phyloP scores from a whole-genome alignment of 345 rosid species.

The Aquilaria yunnanensis region DNA sequence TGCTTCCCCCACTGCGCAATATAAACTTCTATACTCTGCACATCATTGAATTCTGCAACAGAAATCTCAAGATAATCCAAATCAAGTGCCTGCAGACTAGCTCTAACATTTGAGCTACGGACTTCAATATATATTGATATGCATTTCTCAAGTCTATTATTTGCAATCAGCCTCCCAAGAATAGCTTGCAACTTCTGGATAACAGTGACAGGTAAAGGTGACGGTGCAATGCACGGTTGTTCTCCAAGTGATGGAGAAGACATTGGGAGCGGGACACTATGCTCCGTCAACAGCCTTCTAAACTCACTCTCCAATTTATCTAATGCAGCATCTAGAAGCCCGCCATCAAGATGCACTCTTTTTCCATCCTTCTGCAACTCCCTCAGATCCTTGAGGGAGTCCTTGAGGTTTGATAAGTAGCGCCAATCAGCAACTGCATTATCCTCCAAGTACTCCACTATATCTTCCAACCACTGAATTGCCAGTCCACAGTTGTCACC shows the following conservation, averaged over 20 bases:
- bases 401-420: constrained; percentile 68
- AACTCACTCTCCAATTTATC: constrained; percentile 78
- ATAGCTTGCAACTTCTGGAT: constrained; percentile 91
- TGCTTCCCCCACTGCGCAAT: constrained; percentile 93
- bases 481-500: constrained; percentile 96
- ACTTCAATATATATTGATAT: constrained; percentile 82
- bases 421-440: constrained; percentile 68
- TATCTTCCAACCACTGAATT: constrained; percentile 97
- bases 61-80: constrained; percentile 95
- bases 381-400: constrained; percentile 51
- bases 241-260: constrained; percentile 54
- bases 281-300: constrained; percentile 65
- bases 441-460: constrained; percentile 91
- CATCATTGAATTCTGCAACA: constrained; percentile 72
- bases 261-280: constrained; percentile 91
- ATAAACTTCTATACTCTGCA: constrained; percentile 84
- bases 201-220: constrained; percentile 79
- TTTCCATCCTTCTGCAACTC: constrained; percentile 45
- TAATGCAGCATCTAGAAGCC: constrained; percentile 77
- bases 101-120: constrained; percentile 81
- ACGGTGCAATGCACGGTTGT: constrained; percentile 77
- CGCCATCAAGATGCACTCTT: constrained; percentile 60
- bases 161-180: constrained; percentile 79
- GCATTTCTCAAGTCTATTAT: constrained; percentile 77
- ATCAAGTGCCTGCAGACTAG: constrained; percentile 87